Percentiles rank a stretch among this genome's conserved stretches.
Conservation (phyloP, 2,329 filamentous ascomycete genomes). For the Fusarium solani-melongenae region DNA sequence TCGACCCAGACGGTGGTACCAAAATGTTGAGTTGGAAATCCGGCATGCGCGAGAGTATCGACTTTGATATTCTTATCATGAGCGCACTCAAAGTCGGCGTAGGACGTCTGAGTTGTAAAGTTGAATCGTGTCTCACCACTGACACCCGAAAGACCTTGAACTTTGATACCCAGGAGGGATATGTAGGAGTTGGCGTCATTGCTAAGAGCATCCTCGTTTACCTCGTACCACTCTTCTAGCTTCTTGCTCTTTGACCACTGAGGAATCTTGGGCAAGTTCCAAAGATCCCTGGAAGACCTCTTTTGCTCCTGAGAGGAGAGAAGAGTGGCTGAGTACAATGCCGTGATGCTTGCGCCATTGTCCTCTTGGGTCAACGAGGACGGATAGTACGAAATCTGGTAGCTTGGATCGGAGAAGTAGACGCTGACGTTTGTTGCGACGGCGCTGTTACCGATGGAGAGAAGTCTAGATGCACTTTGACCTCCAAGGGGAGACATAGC, state of each 20-base stretch:
- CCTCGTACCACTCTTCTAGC: neutral
- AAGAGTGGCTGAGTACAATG: constrained; percentile 1
- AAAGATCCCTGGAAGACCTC: neutral
- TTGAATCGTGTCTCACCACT: neutral
- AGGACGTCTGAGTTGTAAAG: neutral
- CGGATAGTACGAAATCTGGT: neutral
- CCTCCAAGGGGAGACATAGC: constrained; percentile 16
- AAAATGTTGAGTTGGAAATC: neutral
- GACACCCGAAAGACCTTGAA: neutral
- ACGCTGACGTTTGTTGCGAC: neutral
- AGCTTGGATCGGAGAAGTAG: constrained; percentile 1
- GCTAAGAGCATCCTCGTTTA: neutral
- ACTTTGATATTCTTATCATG: neutral
- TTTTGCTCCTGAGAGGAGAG: neutral
- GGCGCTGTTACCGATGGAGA: neutral
- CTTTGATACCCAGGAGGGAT: neutral
- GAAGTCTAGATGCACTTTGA: constrained; percentile 6
- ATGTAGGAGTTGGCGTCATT: neutral
- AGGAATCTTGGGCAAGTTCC: constrained; percentile 18
- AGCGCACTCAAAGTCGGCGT: neutral
- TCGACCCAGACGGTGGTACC: neutral
- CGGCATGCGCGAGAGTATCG: neutral
- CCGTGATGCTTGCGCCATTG: neutral
- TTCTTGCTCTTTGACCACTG: neutral
- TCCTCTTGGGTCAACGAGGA: neutral